Percentiles rank a stretch among this genome's conserved stretches.
phyloP scores from a whole-genome alignment of 2,329 filamentous ascomycete genomes.

The Aspergillus aculeatus region DNA sequence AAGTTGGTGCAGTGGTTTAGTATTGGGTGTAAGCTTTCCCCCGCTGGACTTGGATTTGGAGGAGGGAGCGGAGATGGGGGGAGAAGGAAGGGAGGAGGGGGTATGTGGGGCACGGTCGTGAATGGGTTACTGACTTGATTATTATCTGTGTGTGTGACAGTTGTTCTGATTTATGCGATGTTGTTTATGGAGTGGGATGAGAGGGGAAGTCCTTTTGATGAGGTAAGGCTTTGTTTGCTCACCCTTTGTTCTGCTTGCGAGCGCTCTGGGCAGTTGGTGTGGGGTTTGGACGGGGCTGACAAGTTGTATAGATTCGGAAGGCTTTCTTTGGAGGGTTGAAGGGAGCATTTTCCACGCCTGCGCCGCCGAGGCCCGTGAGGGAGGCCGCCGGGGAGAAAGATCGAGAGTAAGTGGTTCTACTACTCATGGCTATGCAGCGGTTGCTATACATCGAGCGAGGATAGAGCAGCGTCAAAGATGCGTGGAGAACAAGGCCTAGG shows the following conservation, averaged over 20 bases:
- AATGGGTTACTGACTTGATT: neutral
- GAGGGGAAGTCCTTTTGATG: slow-evolving; percentile 41
- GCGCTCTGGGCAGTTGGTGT: neutral
- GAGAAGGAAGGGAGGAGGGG: neutral
- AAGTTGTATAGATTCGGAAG: slow-evolving; percentile 30
- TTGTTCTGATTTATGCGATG: slow-evolving; percentile 43
- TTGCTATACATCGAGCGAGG: no score
- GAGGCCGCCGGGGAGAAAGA: slow-evolving; percentile 19
- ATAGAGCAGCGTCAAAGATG: neutral
- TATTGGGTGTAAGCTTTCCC: slow-evolving; percentile 49
- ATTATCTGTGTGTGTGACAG: slow-evolving; percentile 23
- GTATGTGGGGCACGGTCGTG: neutral
- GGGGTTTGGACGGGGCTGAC: neutral
- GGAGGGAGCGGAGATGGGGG: neutral
- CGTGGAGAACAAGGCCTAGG: neutral
- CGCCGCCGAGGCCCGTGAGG: slow-evolving; percentile 28
- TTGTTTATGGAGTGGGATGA: slow-evolving; percentile 48
- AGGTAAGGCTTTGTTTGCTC: slow-evolving; percentile 29
- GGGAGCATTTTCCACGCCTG: slow-evolving; percentile 34
- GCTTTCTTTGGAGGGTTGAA: slow-evolving; percentile 33
- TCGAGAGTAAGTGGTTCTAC: slow-evolving; percentile 2
- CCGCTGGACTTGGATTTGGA: neutral
- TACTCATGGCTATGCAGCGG: neutral
- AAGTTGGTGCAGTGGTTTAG: slow-evolving; percentile 58
- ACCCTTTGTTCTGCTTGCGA: neutral